These are phyloP conservation scores for Dothidotthia symphoricarpi DNA, from an alignment of 2,329 filamentous ascomycete genomes.

Conservation along the genomic window DNA sequence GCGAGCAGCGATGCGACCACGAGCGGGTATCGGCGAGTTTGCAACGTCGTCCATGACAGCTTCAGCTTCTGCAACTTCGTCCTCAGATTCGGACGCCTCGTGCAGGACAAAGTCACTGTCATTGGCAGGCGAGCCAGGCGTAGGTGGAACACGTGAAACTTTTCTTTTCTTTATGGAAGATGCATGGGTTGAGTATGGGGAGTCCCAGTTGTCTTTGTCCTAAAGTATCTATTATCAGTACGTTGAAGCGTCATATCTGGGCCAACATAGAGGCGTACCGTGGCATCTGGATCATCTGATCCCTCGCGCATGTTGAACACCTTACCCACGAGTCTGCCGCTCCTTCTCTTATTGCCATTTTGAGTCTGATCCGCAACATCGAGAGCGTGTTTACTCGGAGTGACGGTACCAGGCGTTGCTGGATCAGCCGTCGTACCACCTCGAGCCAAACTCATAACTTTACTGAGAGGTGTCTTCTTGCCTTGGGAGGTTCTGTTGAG, in stretches of 20 bases:
- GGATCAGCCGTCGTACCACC: too few species aligned
- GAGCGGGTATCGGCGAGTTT: background rate
- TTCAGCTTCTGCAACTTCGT: conserved; percentile 8
- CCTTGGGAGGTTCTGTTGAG: too few species aligned
- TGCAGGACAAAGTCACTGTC: conserved; percentile 19
- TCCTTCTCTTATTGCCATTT: background rate
- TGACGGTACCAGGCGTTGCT: too few species aligned
- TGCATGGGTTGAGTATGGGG: conserved; percentile 2
- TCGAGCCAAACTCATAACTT: too few species aligned
- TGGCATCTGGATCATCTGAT: background rate
- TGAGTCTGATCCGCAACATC: too few species aligned
- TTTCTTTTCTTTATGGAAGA: conserved; percentile 15
- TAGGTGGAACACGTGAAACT: conserved; percentile 1
- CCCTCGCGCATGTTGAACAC: too few species aligned
- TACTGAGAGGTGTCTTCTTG: too few species aligned
- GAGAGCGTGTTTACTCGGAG: too few species aligned
- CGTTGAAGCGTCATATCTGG: too few species aligned
- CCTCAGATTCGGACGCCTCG: conserved; percentile 11
- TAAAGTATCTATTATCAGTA: too few species aligned
- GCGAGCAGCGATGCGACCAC: conserved; percentile 9
- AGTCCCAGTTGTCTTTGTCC: conserved; percentile 10
- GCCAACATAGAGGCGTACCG: conserved; percentile 6
- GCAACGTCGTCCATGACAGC: conserved; percentile 1
- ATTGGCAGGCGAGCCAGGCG: conserved; percentile 4
- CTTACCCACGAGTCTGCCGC: too few species aligned